Base-by-base conservation (phyloP, 495 filamentous ascomycete genomes). In the Acidiella bohemica region DNA sequence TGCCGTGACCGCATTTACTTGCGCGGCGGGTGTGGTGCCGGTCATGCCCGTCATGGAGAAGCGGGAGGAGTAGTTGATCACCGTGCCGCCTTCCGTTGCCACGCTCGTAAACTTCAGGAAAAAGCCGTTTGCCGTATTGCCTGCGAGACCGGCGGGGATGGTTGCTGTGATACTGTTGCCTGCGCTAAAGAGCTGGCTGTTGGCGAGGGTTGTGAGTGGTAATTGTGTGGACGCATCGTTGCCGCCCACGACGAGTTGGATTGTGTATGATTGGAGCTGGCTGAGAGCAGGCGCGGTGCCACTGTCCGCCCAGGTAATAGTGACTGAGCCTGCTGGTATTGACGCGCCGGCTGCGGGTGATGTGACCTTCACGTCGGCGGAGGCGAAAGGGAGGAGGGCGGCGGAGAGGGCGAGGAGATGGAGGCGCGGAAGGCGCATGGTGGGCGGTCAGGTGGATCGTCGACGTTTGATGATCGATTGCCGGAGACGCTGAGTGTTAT, bases 41-140 rank as follows among this genome's bases (percentile, higher is more conserved):
- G 70, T 77, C 78, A 82, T 83, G 53, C 68, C 70, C 7, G 62
- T 66, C 23, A 83, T 53, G 21, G 76, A 69, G 55, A 85, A 85
- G 39, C 76, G 76, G 19, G 55, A 42, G 13, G 77, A 78, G 56
- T 70, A 81, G 46, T 70, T 78, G 31, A 63, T 67, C 0, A 76
- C 63, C 2, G 57, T 63, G 2, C 68, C 70, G 21, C 70, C 67
- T 16, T 63, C 58, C 3, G 57, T 56, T 6, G 68, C 66, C 8
- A 66, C 59, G 13, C 74, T 68, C 33, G 73, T 56, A 49, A 83
- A 76, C 47, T 73, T 72, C 12, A 81, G 58, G 61, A 78, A 85
- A 59, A 78, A 82, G 35, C 28, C 42, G 18, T 44, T 44, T 10
- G 14, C 16, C 18, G 46, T 49, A 2, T 16, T 36, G 4, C 66